phyloP scores from a whole-genome alignment of 495 filamentous ascomycete genomes.

The Xylaria telfairii region DNA sequence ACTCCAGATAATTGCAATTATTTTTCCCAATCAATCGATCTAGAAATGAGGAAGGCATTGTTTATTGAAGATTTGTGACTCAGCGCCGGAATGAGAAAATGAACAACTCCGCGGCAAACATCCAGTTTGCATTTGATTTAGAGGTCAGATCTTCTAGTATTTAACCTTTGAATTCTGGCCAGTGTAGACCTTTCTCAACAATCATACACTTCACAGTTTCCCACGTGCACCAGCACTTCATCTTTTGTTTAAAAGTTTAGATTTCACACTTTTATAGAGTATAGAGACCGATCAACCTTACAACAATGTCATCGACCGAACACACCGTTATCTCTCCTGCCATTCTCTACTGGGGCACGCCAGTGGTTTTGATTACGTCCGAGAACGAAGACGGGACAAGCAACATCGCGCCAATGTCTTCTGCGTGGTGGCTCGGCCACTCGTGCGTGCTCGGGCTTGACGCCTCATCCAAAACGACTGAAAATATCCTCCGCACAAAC shows the following conservation, averaged over 20 bases:
- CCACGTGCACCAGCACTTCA: constrained; percentile 6
- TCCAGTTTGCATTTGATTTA: background rate
- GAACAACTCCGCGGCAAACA: constrained; percentile 28
- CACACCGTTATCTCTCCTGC: constrained; percentile 50
- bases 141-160: constrained; percentile 19
- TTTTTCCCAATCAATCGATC: background rate
- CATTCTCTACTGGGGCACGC: constrained; percentile 56
- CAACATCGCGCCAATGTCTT: constrained; percentile 54
- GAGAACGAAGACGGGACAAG: constrained; percentile 49
- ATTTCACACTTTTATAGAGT: background rate
- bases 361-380: constrained; percentile 51
- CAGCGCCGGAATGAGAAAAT: constrained; percentile 19
- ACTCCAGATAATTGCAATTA: background rate
- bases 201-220: constrained; percentile 16
- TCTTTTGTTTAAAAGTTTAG: constrained; percentile 6
- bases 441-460: constrained; percentile 53
- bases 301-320: constrained; percentile 28
- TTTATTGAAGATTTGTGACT: constrained; percentile 23
- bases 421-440: constrained; percentile 55
- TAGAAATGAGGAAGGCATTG: constrained; percentile 15
- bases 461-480: constrained; percentile 46
- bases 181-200: constrained; percentile 18
- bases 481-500: constrained; percentile 50
- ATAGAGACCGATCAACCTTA: background rate
- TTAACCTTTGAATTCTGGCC: constrained; percentile 21